These are phyloP conservation scores for Fraxinus sp. DNA, from an alignment of 305 asterid genomes.

Conservation along the genomic window DNA sequence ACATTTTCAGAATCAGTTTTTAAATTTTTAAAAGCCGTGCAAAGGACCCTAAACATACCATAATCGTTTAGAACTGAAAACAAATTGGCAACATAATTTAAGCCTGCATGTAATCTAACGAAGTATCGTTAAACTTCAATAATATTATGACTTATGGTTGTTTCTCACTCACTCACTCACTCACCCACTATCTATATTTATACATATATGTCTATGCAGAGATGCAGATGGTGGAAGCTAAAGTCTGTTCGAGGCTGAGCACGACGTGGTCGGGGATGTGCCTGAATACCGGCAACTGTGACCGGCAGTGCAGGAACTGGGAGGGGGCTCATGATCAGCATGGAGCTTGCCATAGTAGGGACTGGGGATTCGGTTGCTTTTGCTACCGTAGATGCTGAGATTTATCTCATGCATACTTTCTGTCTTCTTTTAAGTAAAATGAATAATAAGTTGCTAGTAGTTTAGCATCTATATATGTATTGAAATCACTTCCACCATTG, in stretches of 20 bases:
- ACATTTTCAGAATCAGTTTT: too few species aligned
- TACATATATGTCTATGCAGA: slow-evolving; percentile 1
- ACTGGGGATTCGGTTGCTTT: slow-evolving; percentile 14
- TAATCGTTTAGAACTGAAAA: too few species aligned
- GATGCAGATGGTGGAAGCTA: slow-evolving; percentile 23
- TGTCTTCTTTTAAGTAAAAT: not conserved
- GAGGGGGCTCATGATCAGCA: slow-evolving; percentile 24
- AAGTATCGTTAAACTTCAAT: not conserved
- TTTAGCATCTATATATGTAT: not conserved
- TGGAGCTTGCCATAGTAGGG: slow-evolving; percentile 23
- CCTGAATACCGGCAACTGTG: not conserved
- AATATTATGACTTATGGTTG: not conserved
- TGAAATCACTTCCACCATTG: not conserved
- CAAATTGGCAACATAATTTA: too few species aligned
- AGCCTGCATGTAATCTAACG: not conserved
- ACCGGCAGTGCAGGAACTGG: slow-evolving; percentile 26
- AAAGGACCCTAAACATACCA: too few species aligned
- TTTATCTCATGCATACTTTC: not conserved
- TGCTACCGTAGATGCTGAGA: slow-evolving; percentile 21
- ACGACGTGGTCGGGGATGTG: slow-evolving; percentile 9
- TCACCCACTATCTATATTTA: too few species aligned
- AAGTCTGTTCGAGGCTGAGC: slow-evolving; percentile 10
- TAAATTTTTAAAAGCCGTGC: too few species aligned
- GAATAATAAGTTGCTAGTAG: not conserved
- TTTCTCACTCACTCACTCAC: too few species aligned